A percentile compares a stretch with the other conserved stretches of the same genome.
phyloP scores from a whole-genome alignment of 495 filamentous ascomycete genomes.

The Darksidea phi region DNA sequence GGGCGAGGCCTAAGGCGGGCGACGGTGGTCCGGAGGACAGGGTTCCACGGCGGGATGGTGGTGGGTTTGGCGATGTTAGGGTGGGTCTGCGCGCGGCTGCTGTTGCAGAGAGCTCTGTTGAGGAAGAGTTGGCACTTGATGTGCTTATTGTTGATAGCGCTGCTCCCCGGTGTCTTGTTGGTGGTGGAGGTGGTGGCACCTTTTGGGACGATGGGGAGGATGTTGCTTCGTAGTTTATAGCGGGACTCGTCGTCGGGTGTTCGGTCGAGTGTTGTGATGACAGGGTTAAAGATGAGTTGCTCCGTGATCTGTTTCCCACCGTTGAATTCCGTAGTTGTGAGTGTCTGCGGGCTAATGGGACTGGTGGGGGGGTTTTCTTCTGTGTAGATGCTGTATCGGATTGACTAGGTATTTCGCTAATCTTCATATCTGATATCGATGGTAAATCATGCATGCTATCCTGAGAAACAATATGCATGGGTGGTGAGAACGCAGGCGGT shows the following conservation, averaged over 20 bases:
- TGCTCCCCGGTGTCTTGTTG: conserved; percentile 32
- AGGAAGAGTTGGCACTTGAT: conserved; percentile 26
- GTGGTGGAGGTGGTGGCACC: conserved; percentile 38
- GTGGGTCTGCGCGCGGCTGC: conserved; percentile 10
- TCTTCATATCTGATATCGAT: neutral
- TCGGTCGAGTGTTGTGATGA: conserved; percentile 33
- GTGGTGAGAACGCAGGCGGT: conserved; percentile 14
- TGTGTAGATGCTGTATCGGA: conserved; percentile 8
- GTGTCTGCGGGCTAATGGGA: conserved; percentile 38
- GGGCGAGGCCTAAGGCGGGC: conserved; percentile 11
- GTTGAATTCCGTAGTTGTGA: conserved; percentile 32
- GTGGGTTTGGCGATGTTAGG: conserved; percentile 23
- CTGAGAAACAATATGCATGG: conserved; percentile 26
- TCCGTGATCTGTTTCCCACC: conserved; percentile 28
- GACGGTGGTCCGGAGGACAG: conserved; percentile 26
- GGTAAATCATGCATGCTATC: conserved; percentile 11
- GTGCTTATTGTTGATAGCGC: conserved; percentile 8
- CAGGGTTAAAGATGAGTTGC: conserved; percentile 37
- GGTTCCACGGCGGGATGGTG: conserved; percentile 18
- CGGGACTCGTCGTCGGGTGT: conserved; percentile 6
- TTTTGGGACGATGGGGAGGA: conserved; percentile 14
- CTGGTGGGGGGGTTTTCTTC: conserved; percentile 40
- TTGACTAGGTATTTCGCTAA: neutral
- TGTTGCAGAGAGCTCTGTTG: conserved; percentile 23
- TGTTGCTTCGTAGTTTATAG: conserved; percentile 4